Conservation (phyloP, 2,329 filamentous ascomycete species). For the Colletotrichum somersetense region DNA sequence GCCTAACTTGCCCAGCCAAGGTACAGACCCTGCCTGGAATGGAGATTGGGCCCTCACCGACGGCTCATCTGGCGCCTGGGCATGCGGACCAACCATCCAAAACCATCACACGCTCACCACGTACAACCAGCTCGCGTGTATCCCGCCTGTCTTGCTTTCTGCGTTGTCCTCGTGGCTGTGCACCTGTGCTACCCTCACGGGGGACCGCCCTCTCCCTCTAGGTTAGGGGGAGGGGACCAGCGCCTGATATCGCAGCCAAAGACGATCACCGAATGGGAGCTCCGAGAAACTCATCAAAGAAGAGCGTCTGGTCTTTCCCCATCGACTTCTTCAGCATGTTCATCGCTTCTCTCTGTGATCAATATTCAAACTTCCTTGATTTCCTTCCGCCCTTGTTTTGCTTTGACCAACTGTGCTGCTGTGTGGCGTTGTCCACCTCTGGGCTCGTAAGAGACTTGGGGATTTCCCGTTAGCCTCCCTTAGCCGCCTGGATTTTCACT, state of each 20-base stretch:
- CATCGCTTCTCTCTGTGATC: not conserved
- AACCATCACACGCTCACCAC: not conserved
- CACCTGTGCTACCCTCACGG: not conserved
- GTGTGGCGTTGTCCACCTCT: not conserved
- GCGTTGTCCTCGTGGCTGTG: not conserved
- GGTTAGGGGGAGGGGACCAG: not conserved
- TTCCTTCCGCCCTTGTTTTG: not conserved
- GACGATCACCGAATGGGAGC: not conserved
- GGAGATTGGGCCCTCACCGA: not conserved
- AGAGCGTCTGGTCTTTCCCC: not conserved
- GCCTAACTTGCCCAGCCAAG: not conserved
- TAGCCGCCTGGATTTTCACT: not conserved
- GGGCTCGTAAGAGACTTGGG: not conserved
- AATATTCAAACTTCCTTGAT: not conserved
- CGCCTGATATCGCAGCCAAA: too few species aligned
- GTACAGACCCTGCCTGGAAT: not conserved
- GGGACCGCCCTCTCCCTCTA: not conserved
- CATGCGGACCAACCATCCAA: not conserved
- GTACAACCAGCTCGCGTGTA: not conserved
- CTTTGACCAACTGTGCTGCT: not conserved
- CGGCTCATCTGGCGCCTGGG: not conserved
- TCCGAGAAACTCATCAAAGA: not conserved
- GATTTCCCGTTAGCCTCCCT: not conserved
- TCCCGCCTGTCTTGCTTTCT: not conserved
- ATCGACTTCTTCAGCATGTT: not conserved